phyloP scores from a whole-genome alignment of 202 grass and related monocot genomes.

The Dendrocalamus latiflorus region DNA sequence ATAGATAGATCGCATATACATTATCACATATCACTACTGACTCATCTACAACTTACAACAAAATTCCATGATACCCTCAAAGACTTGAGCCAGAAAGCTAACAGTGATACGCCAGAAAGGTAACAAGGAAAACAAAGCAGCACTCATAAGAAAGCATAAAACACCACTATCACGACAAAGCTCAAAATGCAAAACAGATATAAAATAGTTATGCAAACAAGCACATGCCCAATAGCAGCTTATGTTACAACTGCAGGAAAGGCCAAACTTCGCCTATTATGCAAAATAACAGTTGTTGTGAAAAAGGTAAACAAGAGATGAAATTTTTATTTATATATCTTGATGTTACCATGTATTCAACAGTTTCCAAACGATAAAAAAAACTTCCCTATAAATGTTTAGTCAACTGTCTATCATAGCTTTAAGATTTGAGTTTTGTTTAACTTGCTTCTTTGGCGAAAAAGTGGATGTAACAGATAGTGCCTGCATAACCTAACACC shows the following conservation, averaged over 20 bases:
- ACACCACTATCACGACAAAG: background rate
- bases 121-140: background rate
- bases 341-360: background rate
- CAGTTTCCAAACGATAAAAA: too few relatives aligned
- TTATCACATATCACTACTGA: background rate
- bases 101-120: background rate
- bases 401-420: background rate
- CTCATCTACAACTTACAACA: background rate
- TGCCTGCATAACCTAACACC: background rate
- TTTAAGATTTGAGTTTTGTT: background rate
- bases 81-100: background rate
- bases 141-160: background rate
- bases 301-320: background rate
- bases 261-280: background rate
- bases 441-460: background rate
- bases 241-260: background rate
- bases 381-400: background rate
- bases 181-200: background rate
- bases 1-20: background rate
- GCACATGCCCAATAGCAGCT: background rate
- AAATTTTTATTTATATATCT: background rate
- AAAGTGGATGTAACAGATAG: background rate
- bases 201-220: background rate
- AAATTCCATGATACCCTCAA: background rate
- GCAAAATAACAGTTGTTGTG: background rate